Conservation (phyloP, 2,329 filamentous ascomycete species). For the Keithomyces neogunnii region DNA sequence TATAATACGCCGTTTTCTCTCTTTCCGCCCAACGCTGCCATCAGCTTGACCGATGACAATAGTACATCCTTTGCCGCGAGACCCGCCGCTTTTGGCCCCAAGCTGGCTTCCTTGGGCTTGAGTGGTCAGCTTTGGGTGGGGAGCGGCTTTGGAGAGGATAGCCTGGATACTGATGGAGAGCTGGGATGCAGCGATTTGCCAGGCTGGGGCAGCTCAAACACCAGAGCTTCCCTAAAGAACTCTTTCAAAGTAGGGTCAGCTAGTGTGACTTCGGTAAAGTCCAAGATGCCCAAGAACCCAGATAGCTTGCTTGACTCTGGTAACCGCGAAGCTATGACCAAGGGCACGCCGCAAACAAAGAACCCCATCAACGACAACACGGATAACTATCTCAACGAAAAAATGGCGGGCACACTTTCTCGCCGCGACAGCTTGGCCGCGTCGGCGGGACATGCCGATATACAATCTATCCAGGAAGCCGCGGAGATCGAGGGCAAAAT, state of each 20-base stretch:
- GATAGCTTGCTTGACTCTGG: slow-evolving; percentile 18
- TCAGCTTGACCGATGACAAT: slow-evolving; percentile 95
- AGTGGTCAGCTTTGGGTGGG: slow-evolving; percentile 92
- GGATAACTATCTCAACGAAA: slow-evolving; percentile 71
- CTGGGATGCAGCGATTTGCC: slow-evolving; percentile 92
- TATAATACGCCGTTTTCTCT: slow-evolving; percentile 74
- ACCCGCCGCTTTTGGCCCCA: slow-evolving; percentile 85
- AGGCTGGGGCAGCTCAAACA: slow-evolving; percentile 64
- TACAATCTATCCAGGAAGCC: slow-evolving; percentile 82
- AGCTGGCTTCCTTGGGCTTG: slow-evolving; percentile 64
- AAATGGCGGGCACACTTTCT: slow-evolving; percentile 21
- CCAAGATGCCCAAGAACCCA: slow-evolving; percentile 11
- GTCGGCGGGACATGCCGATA: slow-evolving; percentile 65
- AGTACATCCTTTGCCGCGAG: slow-evolving; percentile 93
- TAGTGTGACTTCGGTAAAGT: slow-evolving; percentile 11
- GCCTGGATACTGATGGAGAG: slow-evolving; percentile 65
- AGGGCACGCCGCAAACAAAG: slow-evolving; percentile 6
- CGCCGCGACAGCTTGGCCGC: slow-evolving; percentile 26
- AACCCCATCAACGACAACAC: slow-evolving; percentile 59
- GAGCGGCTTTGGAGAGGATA: slow-evolving; percentile 80
- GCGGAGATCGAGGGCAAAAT: slow-evolving; percentile 92
- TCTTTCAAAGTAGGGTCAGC: slow-evolving; percentile 22
- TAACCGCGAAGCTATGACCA: slow-evolving; percentile 13
- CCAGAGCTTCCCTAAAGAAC: slow-evolving; percentile 34
- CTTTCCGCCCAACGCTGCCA: slow-evolving; percentile 91